A percentile compares a stretch with the other conserved stretches of the same genome.
These are phyloP conservation scores for Raffaelea ambrosiae DNA, from an alignment of 2,329 filamentous ascomycete species.

Conservation along the genomic window DNA sequence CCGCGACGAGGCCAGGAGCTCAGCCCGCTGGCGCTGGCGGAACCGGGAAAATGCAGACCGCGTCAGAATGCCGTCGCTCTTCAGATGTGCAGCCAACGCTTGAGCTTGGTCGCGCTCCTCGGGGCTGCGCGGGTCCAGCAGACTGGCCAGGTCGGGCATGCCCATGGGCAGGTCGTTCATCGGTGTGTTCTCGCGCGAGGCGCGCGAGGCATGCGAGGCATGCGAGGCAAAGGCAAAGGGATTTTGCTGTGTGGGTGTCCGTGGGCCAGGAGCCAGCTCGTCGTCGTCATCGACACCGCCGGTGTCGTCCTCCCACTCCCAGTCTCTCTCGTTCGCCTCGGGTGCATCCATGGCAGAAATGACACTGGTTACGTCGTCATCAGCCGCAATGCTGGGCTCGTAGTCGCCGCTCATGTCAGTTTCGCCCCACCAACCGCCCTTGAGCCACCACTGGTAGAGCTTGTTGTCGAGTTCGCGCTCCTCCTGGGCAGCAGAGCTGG, in stretches of 20 bases:
- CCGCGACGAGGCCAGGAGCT: slow-evolving; percentile 42
- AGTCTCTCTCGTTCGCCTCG: slow-evolving; percentile 16
- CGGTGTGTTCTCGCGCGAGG: slow-evolving; percentile 45
- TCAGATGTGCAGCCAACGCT: slow-evolving; percentile 71
- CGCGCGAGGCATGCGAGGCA: too few relatives aligned
- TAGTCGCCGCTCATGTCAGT: slow-evolving; percentile 77
- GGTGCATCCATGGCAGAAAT: slow-evolving; percentile 48
- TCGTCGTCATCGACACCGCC: slow-evolving; percentile 36
- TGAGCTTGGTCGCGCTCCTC: slow-evolving; percentile 76
- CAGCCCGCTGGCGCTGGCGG: slow-evolving; percentile 59
- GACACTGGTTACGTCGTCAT: slow-evolving; percentile 70
- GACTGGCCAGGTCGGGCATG: slow-evolving; percentile 61
- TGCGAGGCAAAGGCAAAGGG: slow-evolving; percentile 14
- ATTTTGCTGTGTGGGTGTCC: slow-evolving; percentile 48
- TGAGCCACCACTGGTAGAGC: slow-evolving; percentile 78
- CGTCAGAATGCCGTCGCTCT: slow-evolving; percentile 65
- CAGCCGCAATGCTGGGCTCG: slow-evolving; percentile 43
- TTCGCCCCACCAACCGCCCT: slow-evolving; percentile 77
- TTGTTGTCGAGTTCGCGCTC: slow-evolving; percentile 64
- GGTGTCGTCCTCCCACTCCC: slow-evolving; percentile 31
- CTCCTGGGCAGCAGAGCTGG: slow-evolving; percentile 19
- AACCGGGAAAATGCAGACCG: slow-evolving; percentile 66
- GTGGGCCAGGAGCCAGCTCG: slow-evolving; percentile 43
- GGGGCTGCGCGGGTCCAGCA: slow-evolving; percentile 70
- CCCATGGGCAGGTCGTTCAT: slow-evolving; percentile 55